A percentile compares a stretch with the other conserved stretches of the same genome.
phyloP scores from a whole-genome alignment of 1,139 yeast genomes.

The Nakaseomyces glabratus region DNA sequence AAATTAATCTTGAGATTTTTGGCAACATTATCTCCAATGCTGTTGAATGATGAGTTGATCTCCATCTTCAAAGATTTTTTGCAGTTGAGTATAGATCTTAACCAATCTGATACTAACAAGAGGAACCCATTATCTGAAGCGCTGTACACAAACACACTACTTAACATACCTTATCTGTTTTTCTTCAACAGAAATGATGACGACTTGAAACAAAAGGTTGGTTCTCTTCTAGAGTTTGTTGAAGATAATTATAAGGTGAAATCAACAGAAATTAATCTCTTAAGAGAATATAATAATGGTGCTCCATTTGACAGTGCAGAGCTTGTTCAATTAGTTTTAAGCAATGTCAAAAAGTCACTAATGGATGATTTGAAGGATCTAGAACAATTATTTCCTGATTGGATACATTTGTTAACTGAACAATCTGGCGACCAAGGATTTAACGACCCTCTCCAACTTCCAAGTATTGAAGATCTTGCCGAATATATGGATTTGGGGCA shows the following conservation, averaged over 20 bases:
- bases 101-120: conserved; percentile 32
- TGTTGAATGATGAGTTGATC: conserved; percentile 31
- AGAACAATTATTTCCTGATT: conserved; percentile 28
- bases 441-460: conserved; percentile 31
- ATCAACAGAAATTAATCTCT: conserved; percentile 16
- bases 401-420: conserved; percentile 22
- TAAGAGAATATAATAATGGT: conserved; percentile 27
- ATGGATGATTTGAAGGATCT: conserved; percentile 34
- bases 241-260: conserved; percentile 23
- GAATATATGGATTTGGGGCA: conserved; percentile 29
- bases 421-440: conserved; percentile 26
- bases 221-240: conserved; percentile 41
- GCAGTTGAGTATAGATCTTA: conserved; percentile 48
- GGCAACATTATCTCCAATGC: conserved; percentile 53
- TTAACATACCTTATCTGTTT: conserved; percentile 62
- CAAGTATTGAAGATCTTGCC: conserved; percentile 36
- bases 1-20: conserved; percentile 66
- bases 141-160: conserved; percentile 51
- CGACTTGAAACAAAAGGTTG: conserved; percentile 34
- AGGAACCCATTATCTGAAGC: conserved; percentile 62
- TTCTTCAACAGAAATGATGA: conserved; percentile 36
- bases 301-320: conserved; percentile 48
- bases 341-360: conserved; percentile 40
- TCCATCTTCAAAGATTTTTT: conserved; percentile 46
- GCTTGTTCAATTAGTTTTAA: conserved; percentile 44